A percentile compares a stretch with the other conserved stretches of the same genome.
phyloP scores from a whole-genome alignment of 2,329 filamentous ascomycete species.

The Phaeosphaeria sp. region DNA sequence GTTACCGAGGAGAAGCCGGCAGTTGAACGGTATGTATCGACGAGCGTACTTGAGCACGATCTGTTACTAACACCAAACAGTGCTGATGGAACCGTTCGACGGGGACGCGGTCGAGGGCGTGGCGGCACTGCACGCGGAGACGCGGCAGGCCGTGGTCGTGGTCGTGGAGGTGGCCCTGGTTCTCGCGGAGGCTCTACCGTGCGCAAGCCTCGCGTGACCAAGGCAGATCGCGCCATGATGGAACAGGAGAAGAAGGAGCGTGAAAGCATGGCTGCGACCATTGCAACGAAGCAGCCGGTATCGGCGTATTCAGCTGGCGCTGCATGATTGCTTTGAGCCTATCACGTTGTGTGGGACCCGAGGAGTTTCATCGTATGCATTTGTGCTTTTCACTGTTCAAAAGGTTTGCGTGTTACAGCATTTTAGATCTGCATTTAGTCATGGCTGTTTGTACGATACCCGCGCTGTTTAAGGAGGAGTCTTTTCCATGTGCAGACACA shows the following conservation, averaged over 20 bases:
- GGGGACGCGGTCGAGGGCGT: conserved; percentile 64
- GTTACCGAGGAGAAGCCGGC: conserved; percentile 82
- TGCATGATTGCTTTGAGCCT: conserved; percentile 4
- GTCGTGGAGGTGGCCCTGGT: conserved; percentile 65
- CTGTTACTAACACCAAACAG: conserved; percentile 55
- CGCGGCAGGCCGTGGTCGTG: conserved; percentile 50
- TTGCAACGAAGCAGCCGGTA: conserved; percentile 32
- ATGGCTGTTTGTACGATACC: neutral
- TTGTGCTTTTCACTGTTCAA: neutral
- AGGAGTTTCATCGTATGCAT: neutral
- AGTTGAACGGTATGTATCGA: conserved; percentile 63
- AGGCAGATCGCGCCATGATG: conserved; percentile 80
- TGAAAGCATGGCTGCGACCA: conserved; percentile 58
- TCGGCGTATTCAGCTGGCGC: conserved; percentile 17
- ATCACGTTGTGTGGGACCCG: neutral
- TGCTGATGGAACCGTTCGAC: conserved; percentile 75
- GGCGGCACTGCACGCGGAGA: conserved; percentile 56
- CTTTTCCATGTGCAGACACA: neutral
- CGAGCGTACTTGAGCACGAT: neutral
- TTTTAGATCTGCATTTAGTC: neutral
- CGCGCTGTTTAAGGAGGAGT: neutral
- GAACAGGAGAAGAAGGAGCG: conserved; percentile 82
- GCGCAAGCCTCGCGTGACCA: conserved; percentile 84
- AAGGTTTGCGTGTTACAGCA: neutral
- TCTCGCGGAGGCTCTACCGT: conserved; percentile 76